Conservation (phyloP, 495 filamentous ascomycete species). For the Aspergillus steynii region DNA sequence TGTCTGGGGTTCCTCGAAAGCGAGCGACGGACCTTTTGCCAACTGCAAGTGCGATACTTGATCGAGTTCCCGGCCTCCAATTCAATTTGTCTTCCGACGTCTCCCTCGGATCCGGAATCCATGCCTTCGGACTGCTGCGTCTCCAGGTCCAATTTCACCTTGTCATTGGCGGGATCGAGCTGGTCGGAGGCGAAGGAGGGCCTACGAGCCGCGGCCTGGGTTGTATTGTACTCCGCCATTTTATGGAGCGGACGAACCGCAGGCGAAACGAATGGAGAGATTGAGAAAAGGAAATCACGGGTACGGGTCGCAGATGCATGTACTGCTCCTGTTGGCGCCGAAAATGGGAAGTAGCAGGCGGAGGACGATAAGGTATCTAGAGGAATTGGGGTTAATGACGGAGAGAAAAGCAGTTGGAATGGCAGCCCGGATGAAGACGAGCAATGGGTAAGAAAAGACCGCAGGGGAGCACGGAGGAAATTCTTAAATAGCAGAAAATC, state of each 20-base stretch:
- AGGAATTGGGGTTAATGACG: background rate
- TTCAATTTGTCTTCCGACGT: constrained; percentile 71
- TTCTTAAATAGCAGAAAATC: background rate
- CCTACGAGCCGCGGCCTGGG: constrained; percentile 22
- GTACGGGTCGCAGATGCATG: constrained; percentile 40
- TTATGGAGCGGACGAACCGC: constrained; percentile 42
- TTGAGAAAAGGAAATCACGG: constrained; percentile 25
- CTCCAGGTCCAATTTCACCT: constrained; percentile 40
- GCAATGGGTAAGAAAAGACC: background rate
- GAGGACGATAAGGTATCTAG: background rate
- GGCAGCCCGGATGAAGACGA: background rate
- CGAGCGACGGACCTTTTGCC: constrained; percentile 66
- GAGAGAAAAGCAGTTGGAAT: no score
- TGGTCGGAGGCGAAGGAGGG: constrained; percentile 30
- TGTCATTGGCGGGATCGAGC: constrained; percentile 22
- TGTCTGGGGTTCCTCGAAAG: background rate
- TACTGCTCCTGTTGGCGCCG: constrained; percentile 18
- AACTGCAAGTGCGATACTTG: constrained; percentile 86
- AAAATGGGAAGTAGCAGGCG: background rate
- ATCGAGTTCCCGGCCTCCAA: constrained; percentile 76
- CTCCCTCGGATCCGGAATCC: constrained; percentile 36
- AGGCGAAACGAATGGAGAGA: constrained; percentile 36
- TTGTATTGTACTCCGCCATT: constrained; percentile 40
- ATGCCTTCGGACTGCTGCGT: constrained; percentile 25
- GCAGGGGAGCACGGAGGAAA: background rate